phyloP scores from a whole-genome alignment of 768 basidiomycete genomes.

The Mycena epipterygia region DNA sequence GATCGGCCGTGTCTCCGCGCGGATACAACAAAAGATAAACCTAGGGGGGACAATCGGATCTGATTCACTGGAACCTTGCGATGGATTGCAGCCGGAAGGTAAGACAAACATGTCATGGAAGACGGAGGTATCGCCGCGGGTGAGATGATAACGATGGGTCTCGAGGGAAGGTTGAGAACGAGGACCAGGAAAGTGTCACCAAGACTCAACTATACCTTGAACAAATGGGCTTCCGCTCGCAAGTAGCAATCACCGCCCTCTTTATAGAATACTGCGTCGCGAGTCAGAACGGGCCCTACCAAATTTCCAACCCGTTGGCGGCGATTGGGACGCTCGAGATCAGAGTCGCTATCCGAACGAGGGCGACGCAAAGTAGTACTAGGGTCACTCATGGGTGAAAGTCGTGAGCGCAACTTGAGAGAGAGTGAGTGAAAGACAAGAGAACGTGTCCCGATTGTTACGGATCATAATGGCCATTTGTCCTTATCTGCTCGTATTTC shows the following conservation, averaged over 20 bases:
- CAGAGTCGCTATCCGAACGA: too few species aligned
- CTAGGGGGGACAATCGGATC: background rate
- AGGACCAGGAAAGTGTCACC: background rate
- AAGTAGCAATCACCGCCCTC: background rate
- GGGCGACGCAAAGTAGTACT: too few species aligned
- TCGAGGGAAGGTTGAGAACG: too few species aligned
- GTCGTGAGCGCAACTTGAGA: too few species aligned
- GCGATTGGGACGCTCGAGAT: background rate
- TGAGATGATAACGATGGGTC: background rate
- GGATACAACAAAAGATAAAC: too few species aligned
- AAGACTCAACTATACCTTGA: constrained; percentile 11
- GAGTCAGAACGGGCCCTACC: background rate
- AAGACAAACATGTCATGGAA: background rate
- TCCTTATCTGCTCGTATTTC: too few species aligned
- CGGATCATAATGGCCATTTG: too few species aligned
- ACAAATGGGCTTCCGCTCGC: background rate
- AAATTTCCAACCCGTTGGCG: background rate
- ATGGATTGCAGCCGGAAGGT: background rate
- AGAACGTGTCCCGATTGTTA: too few species aligned
- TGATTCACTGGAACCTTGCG: background rate
- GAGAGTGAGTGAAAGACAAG: too few species aligned
- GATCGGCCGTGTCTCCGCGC: background rate
- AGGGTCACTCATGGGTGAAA: too few species aligned
- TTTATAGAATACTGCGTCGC: background rate
- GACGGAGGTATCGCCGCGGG: background rate